phyloP scores from a whole-genome alignment of 768 basidiomycete species.

The Boletus eberwhitei region DNA sequence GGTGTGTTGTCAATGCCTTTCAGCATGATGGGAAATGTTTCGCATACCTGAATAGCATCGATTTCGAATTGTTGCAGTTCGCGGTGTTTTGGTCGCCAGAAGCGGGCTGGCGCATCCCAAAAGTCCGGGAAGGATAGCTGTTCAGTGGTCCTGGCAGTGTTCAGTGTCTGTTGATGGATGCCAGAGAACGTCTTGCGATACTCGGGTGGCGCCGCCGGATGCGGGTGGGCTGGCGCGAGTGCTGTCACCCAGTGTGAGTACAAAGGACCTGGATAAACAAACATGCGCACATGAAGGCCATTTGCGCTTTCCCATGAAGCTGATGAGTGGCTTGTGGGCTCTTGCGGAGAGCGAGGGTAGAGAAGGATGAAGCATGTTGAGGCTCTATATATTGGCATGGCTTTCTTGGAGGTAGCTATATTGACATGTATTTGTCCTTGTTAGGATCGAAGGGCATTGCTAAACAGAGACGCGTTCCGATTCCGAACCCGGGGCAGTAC shows the following conservation, averaged over 20 bases:
- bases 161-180: conserved; percentile 37
- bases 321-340: conserved; percentile 58
- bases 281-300: conserved; percentile 43
- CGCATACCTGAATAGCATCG: conserved; percentile 59
- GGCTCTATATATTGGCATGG: not conserved
- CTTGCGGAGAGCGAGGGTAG: conserved; percentile 37
- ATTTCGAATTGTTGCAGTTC: conserved; percentile 57
- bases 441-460: conserved; percentile 19
- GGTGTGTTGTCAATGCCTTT: not conserved
- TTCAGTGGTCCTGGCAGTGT: not conserved
- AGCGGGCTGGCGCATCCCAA: conserved; percentile 65
- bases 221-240: conserved; percentile 44
- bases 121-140: conserved; percentile 41
- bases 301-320: conserved; percentile 56
- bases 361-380: conserved; percentile 32
- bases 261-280: not conserved
- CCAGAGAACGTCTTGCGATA: conserved; percentile 48
- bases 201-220: conserved; percentile 68
- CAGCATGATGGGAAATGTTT: not conserved
- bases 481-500: conserved; percentile 15
- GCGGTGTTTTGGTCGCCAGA: conserved; percentile 51
- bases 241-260: conserved; percentile 30
- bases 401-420: not conserved
- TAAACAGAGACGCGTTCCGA: conserved; percentile 17
- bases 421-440: conserved; percentile 17